A percentile compares a stretch with the other conserved stretches of the same genome.
Conservation (phyloP, 345 rosid species). For the Eucalyptus erythrocorys region DNA sequence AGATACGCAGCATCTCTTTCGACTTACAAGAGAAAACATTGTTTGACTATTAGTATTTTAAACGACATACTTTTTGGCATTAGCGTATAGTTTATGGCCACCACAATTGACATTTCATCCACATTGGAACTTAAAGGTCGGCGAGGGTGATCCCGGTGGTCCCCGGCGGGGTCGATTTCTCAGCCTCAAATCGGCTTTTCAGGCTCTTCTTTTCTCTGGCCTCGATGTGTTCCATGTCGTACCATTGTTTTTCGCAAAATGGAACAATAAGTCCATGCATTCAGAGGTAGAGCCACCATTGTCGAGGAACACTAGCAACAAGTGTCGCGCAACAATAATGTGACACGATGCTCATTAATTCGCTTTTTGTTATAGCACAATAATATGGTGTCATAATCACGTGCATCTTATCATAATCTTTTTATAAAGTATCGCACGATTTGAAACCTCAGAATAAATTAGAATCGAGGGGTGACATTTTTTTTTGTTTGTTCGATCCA, state of each 20-base stretch:
- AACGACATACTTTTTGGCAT: background rate
- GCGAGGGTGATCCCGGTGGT: background rate
- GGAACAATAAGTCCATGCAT: background rate
- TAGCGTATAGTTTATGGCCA: background rate
- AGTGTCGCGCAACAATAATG: background rate
- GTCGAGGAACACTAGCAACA: background rate
- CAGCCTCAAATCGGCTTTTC: background rate
- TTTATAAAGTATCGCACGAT: fast-evolving
- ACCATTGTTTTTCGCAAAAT: background rate
- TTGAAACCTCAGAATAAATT: background rate
- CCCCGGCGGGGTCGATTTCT: background rate
- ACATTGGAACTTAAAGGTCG: background rate
- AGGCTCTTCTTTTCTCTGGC: background rate
- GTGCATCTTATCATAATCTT: background rate
- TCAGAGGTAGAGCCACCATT: background rate
- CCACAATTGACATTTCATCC: background rate
- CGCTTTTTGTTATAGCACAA: background rate
- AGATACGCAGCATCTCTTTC: background rate
- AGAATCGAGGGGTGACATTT: background rate
- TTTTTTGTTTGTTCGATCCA: too few relatives aligned
- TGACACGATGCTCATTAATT: background rate
- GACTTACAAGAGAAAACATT: background rate
- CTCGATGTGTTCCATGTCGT: background rate
- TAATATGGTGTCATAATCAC: background rate
- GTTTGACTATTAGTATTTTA: background rate